Percentiles rank a stretch among this genome's conserved stretches.
phyloP scores from a whole-genome alignment of 1,139 yeast species.

The Dujonia santamariae region DNA sequence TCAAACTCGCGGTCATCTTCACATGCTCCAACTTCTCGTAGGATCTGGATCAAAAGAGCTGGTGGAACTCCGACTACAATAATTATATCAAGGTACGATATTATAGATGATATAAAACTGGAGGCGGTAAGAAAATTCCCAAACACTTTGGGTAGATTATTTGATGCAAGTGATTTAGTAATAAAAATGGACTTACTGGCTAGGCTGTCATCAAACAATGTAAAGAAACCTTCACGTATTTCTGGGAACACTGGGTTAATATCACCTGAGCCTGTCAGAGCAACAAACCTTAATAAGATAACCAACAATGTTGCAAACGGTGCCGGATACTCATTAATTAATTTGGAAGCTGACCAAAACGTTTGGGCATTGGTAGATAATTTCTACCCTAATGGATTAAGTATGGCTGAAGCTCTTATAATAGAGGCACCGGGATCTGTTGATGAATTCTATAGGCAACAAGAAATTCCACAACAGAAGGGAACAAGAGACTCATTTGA shows the following conservation, averaged over 20 bases:
- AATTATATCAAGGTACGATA: constrained; percentile 48
- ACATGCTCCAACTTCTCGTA: constrained; percentile 12
- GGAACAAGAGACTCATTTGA: background rate
- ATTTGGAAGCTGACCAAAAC: constrained; percentile 63
- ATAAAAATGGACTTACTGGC: constrained; percentile 36
- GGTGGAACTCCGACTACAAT: constrained; percentile 68
- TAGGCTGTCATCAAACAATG: constrained; percentile 10
- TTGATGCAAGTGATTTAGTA: constrained; percentile 69
- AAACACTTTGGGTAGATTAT: constrained; percentile 55
- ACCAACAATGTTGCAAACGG: constrained; percentile 6
- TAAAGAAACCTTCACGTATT: background rate
- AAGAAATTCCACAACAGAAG: background rate
- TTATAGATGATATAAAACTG: constrained; percentile 72
- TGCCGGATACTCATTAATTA: constrained; percentile 14
- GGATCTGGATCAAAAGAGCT: constrained; percentile 67
- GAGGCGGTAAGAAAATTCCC: constrained; percentile 64
- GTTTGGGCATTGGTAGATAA: constrained; percentile 60
- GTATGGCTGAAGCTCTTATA: constrained; percentile 62
- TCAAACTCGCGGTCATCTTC: too few species aligned
- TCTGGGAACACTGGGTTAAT: too few species aligned
- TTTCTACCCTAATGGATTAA: constrained; percentile 68
- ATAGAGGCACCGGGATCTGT: constrained; percentile 40
- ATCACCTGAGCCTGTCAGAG: too few species aligned
- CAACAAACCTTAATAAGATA: background rate
- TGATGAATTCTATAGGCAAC: constrained; percentile 8